phyloP scores from a whole-genome alignment of 2,329 filamentous ascomycete species.

The Colletotrichum nymphaeae region DNA sequence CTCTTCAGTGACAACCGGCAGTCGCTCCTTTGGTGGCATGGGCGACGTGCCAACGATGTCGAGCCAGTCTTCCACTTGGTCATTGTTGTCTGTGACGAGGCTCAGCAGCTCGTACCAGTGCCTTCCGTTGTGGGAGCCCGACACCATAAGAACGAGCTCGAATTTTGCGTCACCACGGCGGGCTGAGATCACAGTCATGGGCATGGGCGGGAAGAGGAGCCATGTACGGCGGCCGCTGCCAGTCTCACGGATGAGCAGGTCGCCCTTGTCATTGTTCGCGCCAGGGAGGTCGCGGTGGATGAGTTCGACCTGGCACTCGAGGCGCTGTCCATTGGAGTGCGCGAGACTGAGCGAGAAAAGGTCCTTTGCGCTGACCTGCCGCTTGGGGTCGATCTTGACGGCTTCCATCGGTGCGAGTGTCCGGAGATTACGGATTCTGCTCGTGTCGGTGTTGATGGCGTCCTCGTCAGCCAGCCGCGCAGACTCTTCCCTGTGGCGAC shows the following conservation, averaged over 20 bases:
- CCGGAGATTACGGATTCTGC: slow-evolving; percentile 80
- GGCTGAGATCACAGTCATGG: slow-evolving; percentile 79
- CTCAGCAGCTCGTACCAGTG: slow-evolving; percentile 89
- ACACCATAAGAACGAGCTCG: slow-evolving; percentile 88
- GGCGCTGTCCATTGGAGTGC: slow-evolving; percentile 89
- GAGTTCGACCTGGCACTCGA: slow-evolving; percentile 90
- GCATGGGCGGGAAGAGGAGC: slow-evolving; percentile 92
- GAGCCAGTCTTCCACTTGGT: slow-evolving; percentile 87
- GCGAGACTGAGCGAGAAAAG: slow-evolving; percentile 86
- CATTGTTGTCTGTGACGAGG: slow-evolving; percentile 80
- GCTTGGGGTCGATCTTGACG: slow-evolving; percentile 78
- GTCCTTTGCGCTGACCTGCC: slow-evolving; percentile 90
- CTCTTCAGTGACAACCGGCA: slow-evolving; percentile 46
- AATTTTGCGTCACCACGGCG: slow-evolving; percentile 76
- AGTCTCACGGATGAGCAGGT: slow-evolving; percentile 93
- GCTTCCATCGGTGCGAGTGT: slow-evolving; percentile 78
- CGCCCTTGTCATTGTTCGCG: slow-evolving; percentile 76
- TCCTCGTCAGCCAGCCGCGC: slow-evolving; percentile 86
- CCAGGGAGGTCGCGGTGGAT: slow-evolving; percentile 83
- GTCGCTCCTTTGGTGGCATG: slow-evolving; percentile 56
- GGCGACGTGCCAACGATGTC: slow-evolving; percentile 74
- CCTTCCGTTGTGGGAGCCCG: slow-evolving; percentile 71
- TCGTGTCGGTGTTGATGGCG: slow-evolving; percentile 84
- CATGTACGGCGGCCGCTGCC: slow-evolving; percentile 78
- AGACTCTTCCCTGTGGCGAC: slow-evolving; percentile 70